Conservation (phyloP, 2,329 filamentous ascomycete genomes). For the Didymella exigua region DNA sequence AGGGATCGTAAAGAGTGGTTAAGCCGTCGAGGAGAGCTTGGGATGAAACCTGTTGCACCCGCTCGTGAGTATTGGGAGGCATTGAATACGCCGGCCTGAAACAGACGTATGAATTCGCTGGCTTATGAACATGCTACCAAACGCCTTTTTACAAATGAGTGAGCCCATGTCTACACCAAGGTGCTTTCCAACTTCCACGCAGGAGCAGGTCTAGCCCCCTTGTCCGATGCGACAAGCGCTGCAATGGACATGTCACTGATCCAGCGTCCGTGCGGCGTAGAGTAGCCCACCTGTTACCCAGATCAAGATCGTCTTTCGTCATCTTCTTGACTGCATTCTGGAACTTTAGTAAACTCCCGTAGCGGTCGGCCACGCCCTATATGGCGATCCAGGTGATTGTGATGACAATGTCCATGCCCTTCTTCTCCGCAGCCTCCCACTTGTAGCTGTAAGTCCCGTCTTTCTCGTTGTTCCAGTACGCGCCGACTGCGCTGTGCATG, state of each 20-base stretch:
- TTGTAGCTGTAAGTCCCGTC: slow-evolving; percentile 91
- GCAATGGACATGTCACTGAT: no score
- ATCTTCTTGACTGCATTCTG: no score
- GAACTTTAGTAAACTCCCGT: neutral
- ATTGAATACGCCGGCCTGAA: neutral
- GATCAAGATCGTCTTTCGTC: no score
- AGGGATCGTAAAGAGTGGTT: no score
- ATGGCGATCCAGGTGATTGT: slow-evolving; percentile 73
- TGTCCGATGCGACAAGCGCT: neutral
- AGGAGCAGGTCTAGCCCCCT: neutral
- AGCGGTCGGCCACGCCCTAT: slow-evolving; percentile 23
- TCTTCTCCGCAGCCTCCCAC: slow-evolving; percentile 66
- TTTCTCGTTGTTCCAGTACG: slow-evolving; percentile 89
- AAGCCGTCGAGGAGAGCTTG: no score
- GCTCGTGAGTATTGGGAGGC: no score
- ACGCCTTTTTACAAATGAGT: slow-evolving; percentile 14
- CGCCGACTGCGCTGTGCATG: slow-evolving; percentile 85
- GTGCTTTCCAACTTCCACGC: neutral
- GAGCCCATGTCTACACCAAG: neutral
- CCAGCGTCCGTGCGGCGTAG: no score
- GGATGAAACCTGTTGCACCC: no score
- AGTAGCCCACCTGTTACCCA: no score
- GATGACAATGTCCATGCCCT: slow-evolving; percentile 60
- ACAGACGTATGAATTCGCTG: slow-evolving; percentile 7
- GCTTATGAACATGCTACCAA: slow-evolving; percentile 17